Percentiles rank a stretch among this genome's conserved stretches.
phyloP scores from a whole-genome alignment of 1,139 yeast genomes.

The Pichia sp. region DNA sequence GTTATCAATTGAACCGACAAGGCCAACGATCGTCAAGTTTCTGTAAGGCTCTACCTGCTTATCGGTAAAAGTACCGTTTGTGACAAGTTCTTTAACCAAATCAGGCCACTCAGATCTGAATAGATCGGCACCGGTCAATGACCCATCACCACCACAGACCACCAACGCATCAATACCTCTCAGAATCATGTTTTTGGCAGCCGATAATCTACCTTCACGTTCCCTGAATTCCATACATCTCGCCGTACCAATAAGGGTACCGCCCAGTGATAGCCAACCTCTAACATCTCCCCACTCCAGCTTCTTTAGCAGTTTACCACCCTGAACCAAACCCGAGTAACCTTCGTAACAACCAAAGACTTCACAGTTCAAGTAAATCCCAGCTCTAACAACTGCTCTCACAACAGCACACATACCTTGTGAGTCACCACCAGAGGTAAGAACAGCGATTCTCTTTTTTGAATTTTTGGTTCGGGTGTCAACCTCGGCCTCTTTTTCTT shows the following conservation, averaged over 20 bases:
- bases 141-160: constrained; percentile 99
- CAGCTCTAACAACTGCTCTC: constrained; percentile 89
- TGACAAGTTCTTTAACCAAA: constrained; percentile 64
- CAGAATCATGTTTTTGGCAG: constrained; percentile 77
- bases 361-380: constrained; percentile 84
- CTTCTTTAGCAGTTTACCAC: constrained; percentile 69
- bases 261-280: constrained; percentile 88
- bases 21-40: constrained; percentile 84
- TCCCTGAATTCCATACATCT: constrained; percentile 83
- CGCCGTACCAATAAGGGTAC: constrained; percentile 95
- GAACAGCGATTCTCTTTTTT: constrained; percentile 67
- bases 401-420: constrained; percentile 98
- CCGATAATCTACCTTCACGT: constrained; percentile 74
- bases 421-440: constrained; percentile 98
- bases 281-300: constrained; percentile 92
- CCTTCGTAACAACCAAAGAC: constrained; percentile 96
- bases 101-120: constrained; percentile 95
- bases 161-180: constrained; percentile 93
- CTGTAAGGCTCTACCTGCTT: constrained; percentile 58
- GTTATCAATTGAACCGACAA: constrained; percentile 95
- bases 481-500: constrained; percentile 12
- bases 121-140: constrained; percentile 93
- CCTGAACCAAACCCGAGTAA: constrained; percentile 87
- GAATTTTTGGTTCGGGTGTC: neutral
- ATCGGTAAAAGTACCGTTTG: constrained; percentile 48